Base-by-base conservation (phyloP, 306 rosid genomes). In the Vigna radiata region DNA sequence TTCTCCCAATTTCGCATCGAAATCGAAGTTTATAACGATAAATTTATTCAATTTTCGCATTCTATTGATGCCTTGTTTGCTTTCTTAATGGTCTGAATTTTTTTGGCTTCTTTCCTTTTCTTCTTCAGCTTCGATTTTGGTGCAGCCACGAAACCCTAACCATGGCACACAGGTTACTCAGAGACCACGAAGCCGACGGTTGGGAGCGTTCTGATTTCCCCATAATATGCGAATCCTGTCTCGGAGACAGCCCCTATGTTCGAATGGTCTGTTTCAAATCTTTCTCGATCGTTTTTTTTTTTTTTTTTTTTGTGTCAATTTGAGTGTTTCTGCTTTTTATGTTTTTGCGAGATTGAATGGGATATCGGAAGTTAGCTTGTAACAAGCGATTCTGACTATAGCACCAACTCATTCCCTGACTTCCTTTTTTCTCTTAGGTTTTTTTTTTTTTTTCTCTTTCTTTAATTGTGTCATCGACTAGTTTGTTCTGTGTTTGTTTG, bases 171-270 rank as follows among this genome's bases (percentile, higher is more conserved):
- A 60, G 91, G 50, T 70, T 87, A 81, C 83, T 87, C 8, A 83
- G 91, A 44, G 87, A 87, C 43, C 89, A 77, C 19, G 86, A 87
- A 77, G 91, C 89, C 10, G 91, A 87, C 11, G 91, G 91, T 11
- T 87, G 91, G 91, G 91, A 87, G 0, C 87, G 91, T 19, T 85
- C 91, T 39, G 91, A 87, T 18, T 87, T 87, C 71, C 91, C 91
- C 29, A 87, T 87, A 78, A 85, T 85, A 72, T 87, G 91, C 39
- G 89, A 85, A 76, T 87, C 91, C 3, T 87, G 91, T 68, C 89
- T 87, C 18, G 91, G 91, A 5, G 89, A 85, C 41, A 87, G 77
- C 65, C 91, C 91, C 11, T 87, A 85, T 6, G 87, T 87, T 71
- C 89, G 87, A 33, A 87, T 87, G 91, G 91, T 87, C 70, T 2